Evolutionary conservation across 192 early-diverging fungal species (phyloP), one percentile per base, ranked within the genome.

Genomic region (Backusella mclennaniae): DNA sequence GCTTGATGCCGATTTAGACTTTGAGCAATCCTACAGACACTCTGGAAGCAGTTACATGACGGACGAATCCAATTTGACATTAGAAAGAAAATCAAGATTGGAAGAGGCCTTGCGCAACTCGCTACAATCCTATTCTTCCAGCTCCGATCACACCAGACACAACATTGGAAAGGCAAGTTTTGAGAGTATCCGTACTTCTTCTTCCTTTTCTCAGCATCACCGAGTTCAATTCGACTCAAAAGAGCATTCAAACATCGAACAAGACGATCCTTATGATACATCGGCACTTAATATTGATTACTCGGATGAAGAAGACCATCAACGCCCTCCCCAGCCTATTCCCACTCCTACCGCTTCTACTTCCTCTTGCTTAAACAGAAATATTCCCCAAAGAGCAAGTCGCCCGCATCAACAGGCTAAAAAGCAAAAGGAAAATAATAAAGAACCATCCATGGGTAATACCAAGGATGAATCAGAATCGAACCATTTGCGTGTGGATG

Each of bases 261-360:
- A 44, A 8, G 12, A 23, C 0, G 69, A 77, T 9, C 41, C 68
- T 1, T 83, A 74, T 66, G 82, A 83, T 59, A 83, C 82, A 26
- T 83, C 82, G 2, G 78, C 59, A 12, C 68, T 79, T 23, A 83
- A 83, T 42, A 76, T 80, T 7, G 72, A 74, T n/a, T 83, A 83
- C 56, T 83, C 82, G 14, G 76, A 83, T 69, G 77, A 76, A 4
- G 79, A 76, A 14, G 76, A 21, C 7, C 17, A 49, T 35, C 41
- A 26, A 49, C 39, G 39, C 12, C 26, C 23, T 29, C 26, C 70
- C n/a, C 41, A 21, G 35, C 35, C 42, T 70, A 66, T 21, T 35
- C 46, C 75, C 4, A 31, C 33, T n/a, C 36, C 72, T 29, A 44
- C 15, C n/a, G 39, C 63, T 33, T 17, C 73, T 9, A 31, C 26